Base-by-base conservation (phyloP, 768 basidiomycete species). In the Xerocomellus dryophilus region DNA sequence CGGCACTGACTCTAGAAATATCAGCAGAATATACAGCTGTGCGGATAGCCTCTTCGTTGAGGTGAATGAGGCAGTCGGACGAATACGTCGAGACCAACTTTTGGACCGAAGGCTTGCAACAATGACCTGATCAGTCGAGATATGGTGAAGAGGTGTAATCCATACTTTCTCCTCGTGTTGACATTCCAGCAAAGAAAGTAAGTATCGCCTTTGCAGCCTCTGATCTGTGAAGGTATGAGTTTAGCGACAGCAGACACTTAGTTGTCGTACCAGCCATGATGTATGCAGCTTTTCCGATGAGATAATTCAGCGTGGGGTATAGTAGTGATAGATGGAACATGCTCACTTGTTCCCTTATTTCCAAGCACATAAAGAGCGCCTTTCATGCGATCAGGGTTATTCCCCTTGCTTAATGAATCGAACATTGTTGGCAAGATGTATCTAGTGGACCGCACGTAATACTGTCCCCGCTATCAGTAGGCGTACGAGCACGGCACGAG, bases 311-410 rank as follows among this genome's bases (percentile, higher is more conserved):
- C 29, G 21, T 31, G 11, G 41, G 29, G 34, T 21, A 50, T 32
- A 49, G 7, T 43, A 43, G 17, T 18, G 17, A 43, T 18, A 54
- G 4, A 50, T 34, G 45, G 47, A 23, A 5, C 47, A 12, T 59
- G 61, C 81, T 41, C 57, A 87, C 87, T 79, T 50, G 78, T 84
- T 29, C 81, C 84, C 69, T 87, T 88, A 61, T 86, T 84, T 73
- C 83, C 83, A 10, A 91, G 70, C 18, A 90, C 77, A 66, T 93
- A 94, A 38, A 96, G 74, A 17, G 92, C 93, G 8, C 96, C 96
- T 73, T 98, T 98, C 85, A 97, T 95, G 23, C 88, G 80, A 70
- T 98, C 94, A 10, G 93, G 88, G 64, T 95, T 92, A 53, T 81
- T 85, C 7, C 89, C 93, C 63, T 83, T 86, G 51, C 71, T 71